Evolutionary conservation across 768 basidiomycete genomes (phyloP), one percentile per base, ranked within the genome.

Genomic region (Tephrocybe sp.): DNA sequence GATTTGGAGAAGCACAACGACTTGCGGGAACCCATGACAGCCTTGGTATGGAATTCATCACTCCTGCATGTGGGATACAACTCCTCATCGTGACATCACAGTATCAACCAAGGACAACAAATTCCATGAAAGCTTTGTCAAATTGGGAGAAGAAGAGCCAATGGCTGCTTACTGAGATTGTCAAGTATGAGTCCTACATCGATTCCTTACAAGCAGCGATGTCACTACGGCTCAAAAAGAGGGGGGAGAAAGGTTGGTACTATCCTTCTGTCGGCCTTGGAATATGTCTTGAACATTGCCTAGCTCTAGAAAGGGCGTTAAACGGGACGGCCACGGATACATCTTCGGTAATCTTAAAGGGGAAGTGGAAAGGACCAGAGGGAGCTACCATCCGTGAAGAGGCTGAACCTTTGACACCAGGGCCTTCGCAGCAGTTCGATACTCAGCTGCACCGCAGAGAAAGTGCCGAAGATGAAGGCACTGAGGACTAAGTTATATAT

Each of bases 101-200:
- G 93, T 99, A 93, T 65, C 75, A 86, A 51, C 79, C 88, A 1
- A 84, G 88, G 11, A 85, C 90, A 20, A 64, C 83, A 20, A 93
- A 89, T 63, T 78, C 80, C 0, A 61, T 75, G 58, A 98, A 86
- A 69, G 86, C 97, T 0, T 77, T 83, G 59, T 79, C 80, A 54
- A 99, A 99, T 64, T 98, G 94, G 93, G 90, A 91, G 71, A 88
- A 84, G 65, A 95, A 89, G 65, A 93, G 90, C 2, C 86, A 91
- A 62, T 91, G 91, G 66, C 73, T 98, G 41, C 77, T 94, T 47
- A 83, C 88, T 8, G 96, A 99, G 72, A 90, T 93, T 36, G 90
- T 93, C 64, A 98, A 98, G 67, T 98, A 98, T 68, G 86, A 92
- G 47, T 89, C 90, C 14, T 99, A 99, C 66, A 87, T 96, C 49